Evolutionary conservation across 2,329 filamentous ascomycete genomes (phyloP).

Genomic region (Karstenula rhodostoma): DNA sequence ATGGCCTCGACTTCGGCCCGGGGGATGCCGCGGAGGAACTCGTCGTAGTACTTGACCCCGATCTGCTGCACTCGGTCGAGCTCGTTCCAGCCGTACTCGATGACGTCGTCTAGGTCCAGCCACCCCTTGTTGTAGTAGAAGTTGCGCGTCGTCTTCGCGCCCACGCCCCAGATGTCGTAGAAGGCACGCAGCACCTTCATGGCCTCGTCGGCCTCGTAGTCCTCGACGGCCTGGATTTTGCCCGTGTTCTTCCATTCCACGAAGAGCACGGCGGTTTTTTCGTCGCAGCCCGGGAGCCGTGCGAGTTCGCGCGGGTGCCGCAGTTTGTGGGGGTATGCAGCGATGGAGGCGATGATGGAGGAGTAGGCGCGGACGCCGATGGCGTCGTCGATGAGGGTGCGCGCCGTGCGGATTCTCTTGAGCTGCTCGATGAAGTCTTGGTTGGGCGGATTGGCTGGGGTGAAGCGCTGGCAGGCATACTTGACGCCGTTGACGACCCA

Average conservation of each 20-base stretch:
- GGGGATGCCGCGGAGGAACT: constrained; percentile 76
- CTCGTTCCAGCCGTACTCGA: constrained; percentile 80
- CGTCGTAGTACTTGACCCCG: constrained; percentile 91
- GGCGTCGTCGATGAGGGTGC: constrained; percentile 76
- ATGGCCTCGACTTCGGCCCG: constrained; percentile 78
- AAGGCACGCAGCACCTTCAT: constrained; percentile 74
- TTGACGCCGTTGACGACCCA: constrained; percentile 70
- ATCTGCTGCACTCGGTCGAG: constrained; percentile 88
- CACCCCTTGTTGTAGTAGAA: constrained; percentile 81
- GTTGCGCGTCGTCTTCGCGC: constrained; percentile 77
- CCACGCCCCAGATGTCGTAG: constrained; percentile 92
- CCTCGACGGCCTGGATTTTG: constrained; percentile 68
- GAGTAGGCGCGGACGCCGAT: constrained; percentile 88
- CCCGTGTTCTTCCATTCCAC: constrained; percentile 75
- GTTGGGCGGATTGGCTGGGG: constrained; percentile 75
- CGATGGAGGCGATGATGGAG: constrained; percentile 81
- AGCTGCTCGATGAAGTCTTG: constrained; percentile 76
- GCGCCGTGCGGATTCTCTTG: constrained; percentile 74
- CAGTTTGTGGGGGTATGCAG: constrained; percentile 76
- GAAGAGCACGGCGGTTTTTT: constrained; percentile 80
- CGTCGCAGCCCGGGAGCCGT: constrained; percentile 78
- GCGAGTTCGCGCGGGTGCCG: constrained; percentile 54
- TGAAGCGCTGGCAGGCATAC: constrained; percentile 84
- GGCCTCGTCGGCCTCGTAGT: constrained; percentile 69
- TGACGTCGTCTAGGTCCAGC: constrained; percentile 84